These are phyloP conservation scores for Daldinia concentrica DNA, from an alignment of 495 filamentous ascomycete genomes.

Conservation along the genomic window DNA sequence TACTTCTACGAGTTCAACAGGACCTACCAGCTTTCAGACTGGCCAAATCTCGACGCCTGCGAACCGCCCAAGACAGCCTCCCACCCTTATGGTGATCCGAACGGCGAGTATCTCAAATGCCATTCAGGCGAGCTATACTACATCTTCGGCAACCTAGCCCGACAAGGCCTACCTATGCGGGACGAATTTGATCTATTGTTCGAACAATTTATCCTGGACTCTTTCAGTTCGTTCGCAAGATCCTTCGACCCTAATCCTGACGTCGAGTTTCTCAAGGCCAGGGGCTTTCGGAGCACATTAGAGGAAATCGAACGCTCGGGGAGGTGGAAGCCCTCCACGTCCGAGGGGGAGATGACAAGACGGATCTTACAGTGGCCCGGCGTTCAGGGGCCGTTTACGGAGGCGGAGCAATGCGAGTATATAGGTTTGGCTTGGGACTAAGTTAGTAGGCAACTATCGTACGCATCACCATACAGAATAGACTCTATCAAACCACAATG, in stretches of 20 bases:
- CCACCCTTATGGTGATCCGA: constrained; percentile 55
- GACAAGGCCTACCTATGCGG: constrained; percentile 47
- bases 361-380: constrained; percentile 51
- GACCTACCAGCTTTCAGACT: not conserved
- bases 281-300: constrained; percentile 44
- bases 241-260: constrained; percentile 53
- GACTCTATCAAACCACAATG: not conserved
- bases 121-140: constrained; percentile 61
- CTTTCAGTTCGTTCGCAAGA: constrained; percentile 50
- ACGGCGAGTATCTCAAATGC: constrained; percentile 55
- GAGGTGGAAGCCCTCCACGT: constrained; percentile 44
- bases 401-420: constrained; percentile 46
- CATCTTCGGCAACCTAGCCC: constrained; percentile 51
- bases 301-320: not conserved
- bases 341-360: constrained; percentile 36
- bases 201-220: constrained; percentile 44
- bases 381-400: constrained; percentile 40
- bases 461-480: not conserved
- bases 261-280: constrained; percentile 43
- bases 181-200: not conserved
- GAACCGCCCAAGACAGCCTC: not conserved
- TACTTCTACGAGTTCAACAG: constrained; percentile 1
- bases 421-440: constrained; percentile 47
- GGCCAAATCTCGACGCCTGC: not conserved
- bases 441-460: constrained; percentile 19